Evolutionary conservation across 2,329 filamentous ascomycete genomes (phyloP), one percentile per base, ranked within the genome.

Genomic region (Penicillium sp.): DNA sequence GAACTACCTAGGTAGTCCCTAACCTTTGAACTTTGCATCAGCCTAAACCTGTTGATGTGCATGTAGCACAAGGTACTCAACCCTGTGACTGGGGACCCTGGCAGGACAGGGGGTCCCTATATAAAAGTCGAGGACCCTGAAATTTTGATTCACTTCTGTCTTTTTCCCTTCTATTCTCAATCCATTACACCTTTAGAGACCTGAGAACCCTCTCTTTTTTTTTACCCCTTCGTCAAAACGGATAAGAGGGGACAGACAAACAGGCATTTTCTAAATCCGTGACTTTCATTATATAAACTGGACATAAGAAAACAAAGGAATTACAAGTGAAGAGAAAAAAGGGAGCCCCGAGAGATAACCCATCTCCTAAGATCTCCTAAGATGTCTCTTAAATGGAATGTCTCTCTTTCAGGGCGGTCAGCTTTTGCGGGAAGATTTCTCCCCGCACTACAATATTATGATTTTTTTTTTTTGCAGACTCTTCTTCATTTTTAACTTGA

Each of bases 11-110:
- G n/a, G 12, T 6, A 35, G 9, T 33, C 13, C 17, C 37, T 38
- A 37, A 37, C 35, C 8, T 17, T 38, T 38, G 37, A 37, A 37
- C 33, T 35, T 35, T 15, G 33, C 33, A 35, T 15, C 6, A 35
- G 33, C 31, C 13, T 13, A 35, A 35, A 6, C 33, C 33, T 35
- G 27, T 27, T 27, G 27, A 27, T 27, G 8, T 31, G 29, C 12
- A 13, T 31, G 31, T 65, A 62, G 52, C 65, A 61, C 62, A 63
- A 64, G 62, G 65, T 67, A 59, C 62, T 62, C 63, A 55, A 41
- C 37, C n/a, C 13, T 47, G 47, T 31, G 37, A 48, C 54, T 57
- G 65, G 51, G 65, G 65, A 67, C 64, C 65, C 61, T 61, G 60
- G 64, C 58, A 50, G 55, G 37, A n/a, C 29, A 54, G 23, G 48